Conservation (phyloP, 352 stramenopile genomes). For the Globisporangium nodosum region DNA sequence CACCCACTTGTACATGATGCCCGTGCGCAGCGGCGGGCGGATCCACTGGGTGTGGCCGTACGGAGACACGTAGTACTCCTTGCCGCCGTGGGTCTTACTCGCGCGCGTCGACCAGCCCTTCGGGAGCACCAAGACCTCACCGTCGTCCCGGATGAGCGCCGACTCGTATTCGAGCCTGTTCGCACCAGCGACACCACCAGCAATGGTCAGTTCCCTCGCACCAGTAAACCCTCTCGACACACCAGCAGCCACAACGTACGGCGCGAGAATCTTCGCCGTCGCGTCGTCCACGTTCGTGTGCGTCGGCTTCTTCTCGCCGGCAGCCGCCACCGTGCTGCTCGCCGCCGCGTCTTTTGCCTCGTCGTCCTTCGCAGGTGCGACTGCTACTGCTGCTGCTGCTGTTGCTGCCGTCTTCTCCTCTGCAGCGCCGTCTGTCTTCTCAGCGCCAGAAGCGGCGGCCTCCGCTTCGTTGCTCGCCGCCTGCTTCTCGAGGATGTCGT, state of each 20-base stretch:
- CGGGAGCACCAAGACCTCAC: constrained; percentile 67
- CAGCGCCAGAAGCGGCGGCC: too few species aligned
- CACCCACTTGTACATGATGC: constrained; percentile 61
- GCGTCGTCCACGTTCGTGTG: constrained; percentile 61
- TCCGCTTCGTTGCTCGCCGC: constrained; percentile 1
- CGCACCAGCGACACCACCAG: background rate
- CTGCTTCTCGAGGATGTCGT: constrained; percentile 12
- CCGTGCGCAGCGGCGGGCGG: constrained; percentile 66
- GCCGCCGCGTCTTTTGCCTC: background rate
- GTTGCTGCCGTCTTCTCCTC: background rate
- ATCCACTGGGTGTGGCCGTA: constrained; percentile 83
- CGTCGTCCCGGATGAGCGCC: constrained; percentile 56
- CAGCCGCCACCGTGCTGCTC: background rate
- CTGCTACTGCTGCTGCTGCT: constrained; percentile 1
- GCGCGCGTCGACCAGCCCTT: constrained; percentile 76
- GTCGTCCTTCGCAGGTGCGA: background rate
- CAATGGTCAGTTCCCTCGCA: background rate
- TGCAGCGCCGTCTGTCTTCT: background rate
- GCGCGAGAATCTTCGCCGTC: constrained; percentile 52
- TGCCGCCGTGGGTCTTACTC: constrained; percentile 78
- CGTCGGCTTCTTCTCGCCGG: constrained; percentile 14
- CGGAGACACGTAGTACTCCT: constrained; percentile 84
- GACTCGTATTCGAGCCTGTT: constrained; percentile 47
- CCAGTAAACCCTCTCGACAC: background rate
- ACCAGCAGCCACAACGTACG: constrained; percentile 18